Base-by-base conservation (phyloP, 345 rosid genomes). In the Brassica juncea region DNA sequence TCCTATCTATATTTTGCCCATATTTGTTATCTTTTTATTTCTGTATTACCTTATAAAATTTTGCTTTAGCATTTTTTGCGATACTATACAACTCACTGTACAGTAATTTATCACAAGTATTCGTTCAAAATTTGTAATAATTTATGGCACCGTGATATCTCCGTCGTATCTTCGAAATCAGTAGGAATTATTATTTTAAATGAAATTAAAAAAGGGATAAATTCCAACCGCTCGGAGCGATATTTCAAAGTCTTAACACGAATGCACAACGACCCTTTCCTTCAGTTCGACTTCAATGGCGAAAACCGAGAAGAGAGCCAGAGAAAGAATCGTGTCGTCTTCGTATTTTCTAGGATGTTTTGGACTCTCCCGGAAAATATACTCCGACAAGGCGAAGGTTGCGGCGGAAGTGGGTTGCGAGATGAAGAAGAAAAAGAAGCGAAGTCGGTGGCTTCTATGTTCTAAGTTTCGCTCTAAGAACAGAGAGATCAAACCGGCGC, bases 301-400 rank as follows among this genome's bases (percentile, higher is more conserved):
- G 61, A 74, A 79, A 67, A 31, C 61, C 16, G 77, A 44, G 23
- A 75, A 78, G 62, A 71, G 60, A 70, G 6, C 11, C 31, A 76
- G 25, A 30, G 60, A 63, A n/a, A 28, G 47, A 75, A 30, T 27
- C 73, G 39, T 67, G 39, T 66, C 79, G 66, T 75, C 68, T 32
- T 21, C 72, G 15, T 72, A 68, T 37, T 84, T 88, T 65, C 81
- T 86, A 4, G 61, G 75, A 23, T 88, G 91, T 77, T 86, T 89
- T 61, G 88, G 91, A 27, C 68, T 81, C 39, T 75, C 84, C 73
- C 15, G 74, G 67, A 76, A 81, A 62, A 59, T 30, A 25, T 76
- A 80, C 14, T 49, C 83, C 23, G 70, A 23, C 12, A 64, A 77
- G 11, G 63, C 76, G 31, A 39, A 30, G 52, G 57, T 61, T 47